Evolutionary conservation across 148 eudicot species (phyloP), one percentile per base, ranked within the genome.

Genomic region (Rhododendron mucronatum): DNA sequence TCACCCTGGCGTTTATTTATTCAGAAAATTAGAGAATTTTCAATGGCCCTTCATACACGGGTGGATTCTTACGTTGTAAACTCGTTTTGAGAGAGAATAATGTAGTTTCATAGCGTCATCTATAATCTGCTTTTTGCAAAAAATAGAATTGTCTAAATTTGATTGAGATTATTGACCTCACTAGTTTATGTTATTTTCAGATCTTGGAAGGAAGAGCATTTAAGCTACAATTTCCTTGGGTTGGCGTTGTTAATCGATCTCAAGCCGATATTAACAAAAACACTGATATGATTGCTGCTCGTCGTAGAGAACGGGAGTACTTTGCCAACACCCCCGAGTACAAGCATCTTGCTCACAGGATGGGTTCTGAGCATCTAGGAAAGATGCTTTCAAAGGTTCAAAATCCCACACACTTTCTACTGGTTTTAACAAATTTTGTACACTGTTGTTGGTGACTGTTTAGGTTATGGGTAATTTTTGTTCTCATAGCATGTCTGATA

Each of bases 211-310:
- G 99, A 85, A 91, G 88, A 88, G 55, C 98, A 26, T 94, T 89
- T 83, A 95, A 89, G 93, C 92, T 97, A 87, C 94, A 94, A 88
- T 94, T 81, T 84, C 99, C 99, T 74, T 97, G 99, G 99, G 93
- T 97, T 86, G 99, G 99, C 88, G 95, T 97, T 75, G 99, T 97
- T 44, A 97, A 97, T 87, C 95, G 99, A 18, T 97, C 99, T 83
- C 99, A 96, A 90, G 98, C 98, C 35, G 99, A 96, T 88, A 96
- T 95, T 48, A 96, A 96, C 86, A 97, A 95, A 89, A 95, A 90
- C 89, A 94, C 94, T 67, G 98, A 95, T 88, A 97, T 97, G 99
- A 92, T 94, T 83, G 93, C 94, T 90, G 98, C 99, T 90, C 93
- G 99, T 41, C 94, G 93, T 74, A 93, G 91, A 87, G 99, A 97